Percentiles rank a stretch among this genome's conserved stretches.
phyloP scores from a whole-genome alignment of 179 eudicot species.

The Beta corolliflora region DNA sequence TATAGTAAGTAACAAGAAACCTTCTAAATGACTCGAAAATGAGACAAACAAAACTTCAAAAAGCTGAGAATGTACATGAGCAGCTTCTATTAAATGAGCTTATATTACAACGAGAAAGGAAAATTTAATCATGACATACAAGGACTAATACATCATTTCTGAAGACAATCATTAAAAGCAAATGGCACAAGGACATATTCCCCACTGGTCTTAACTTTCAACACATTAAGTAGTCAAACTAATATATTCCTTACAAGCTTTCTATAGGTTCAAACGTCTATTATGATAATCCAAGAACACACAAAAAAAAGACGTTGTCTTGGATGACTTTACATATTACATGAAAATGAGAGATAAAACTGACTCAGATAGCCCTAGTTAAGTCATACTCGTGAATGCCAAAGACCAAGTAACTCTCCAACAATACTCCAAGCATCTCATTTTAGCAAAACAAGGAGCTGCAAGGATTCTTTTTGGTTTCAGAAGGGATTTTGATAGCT shows the following conservation, averaged over 20 bases:
- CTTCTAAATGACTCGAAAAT: neutral
- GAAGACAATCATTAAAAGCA: conserved; percentile 46
- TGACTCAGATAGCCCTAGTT: conserved; percentile 16
- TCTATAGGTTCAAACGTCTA: conserved; percentile 12
- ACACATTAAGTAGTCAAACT: conserved; percentile 6
- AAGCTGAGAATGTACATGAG: conserved; percentile 7
- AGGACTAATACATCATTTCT: conserved; percentile 24
- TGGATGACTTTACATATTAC: conserved; percentile 36
- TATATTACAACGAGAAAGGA: neutral
- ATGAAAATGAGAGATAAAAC: conserved; percentile 16
- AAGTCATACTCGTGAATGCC: conserved; percentile 5
- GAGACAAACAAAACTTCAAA: neutral
- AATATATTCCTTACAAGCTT: neutral
- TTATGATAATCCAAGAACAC: conserved; percentile 43
- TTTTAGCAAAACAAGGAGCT: conserved; percentile 1
- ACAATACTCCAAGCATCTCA: conserved; percentile 11
- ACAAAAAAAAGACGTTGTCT: conserved; percentile 64
- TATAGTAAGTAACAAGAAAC: neutral
- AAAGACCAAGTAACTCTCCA: conserved; percentile 6
- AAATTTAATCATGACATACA: conserved; percentile 8
- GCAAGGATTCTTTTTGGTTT: conserved; percentile 20
- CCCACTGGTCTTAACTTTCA: conserved; percentile 8
- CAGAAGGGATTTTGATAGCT: conserved; percentile 45
- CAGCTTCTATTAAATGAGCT: conserved; percentile 5
- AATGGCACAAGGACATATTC: conserved; percentile 35